phyloP scores from a whole-genome alignment of 139 green algal species.

The Chlorella vulgaris region DNA sequence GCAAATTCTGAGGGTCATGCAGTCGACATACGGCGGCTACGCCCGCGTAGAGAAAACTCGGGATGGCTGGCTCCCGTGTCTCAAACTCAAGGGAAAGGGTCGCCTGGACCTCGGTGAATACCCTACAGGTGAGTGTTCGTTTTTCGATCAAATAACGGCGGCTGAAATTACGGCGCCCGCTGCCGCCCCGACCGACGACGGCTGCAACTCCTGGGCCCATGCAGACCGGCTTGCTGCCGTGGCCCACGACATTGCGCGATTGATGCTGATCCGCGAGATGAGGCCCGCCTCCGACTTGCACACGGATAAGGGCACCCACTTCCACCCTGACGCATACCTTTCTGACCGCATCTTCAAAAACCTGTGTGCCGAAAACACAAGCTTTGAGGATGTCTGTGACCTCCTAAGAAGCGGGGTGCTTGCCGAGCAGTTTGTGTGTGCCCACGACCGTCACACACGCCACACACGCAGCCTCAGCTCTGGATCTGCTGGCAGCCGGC shows the following conservation, averaged over 20 bases:
- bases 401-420: slow-evolving; percentile 6
- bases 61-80: not conserved
- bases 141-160: no score
- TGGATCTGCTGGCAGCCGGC: not conserved
- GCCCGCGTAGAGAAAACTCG: not conserved
- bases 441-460: not conserved
- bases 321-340: not conserved
- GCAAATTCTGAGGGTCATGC: no score
- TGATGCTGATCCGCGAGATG: slow-evolving; percentile 6
- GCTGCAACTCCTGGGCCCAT: no score
- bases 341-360: not conserved
- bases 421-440: not conserved
- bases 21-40: no score
- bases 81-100: not conserved
- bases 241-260: slow-evolving; percentile 5
- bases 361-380: not conserved
- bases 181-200: no score
- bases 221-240: slow-evolving; percentile 12
- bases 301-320: not conserved
- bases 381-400: not conserved
- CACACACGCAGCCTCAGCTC: not conserved
- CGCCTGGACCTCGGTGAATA: not conserved
- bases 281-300: not conserved
- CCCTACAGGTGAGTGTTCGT: not conserved
- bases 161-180: no score